These are phyloP conservation scores for Mycena rebaudengoi DNA, from an alignment of 768 basidiomycete species.

Conservation along the genomic window DNA sequence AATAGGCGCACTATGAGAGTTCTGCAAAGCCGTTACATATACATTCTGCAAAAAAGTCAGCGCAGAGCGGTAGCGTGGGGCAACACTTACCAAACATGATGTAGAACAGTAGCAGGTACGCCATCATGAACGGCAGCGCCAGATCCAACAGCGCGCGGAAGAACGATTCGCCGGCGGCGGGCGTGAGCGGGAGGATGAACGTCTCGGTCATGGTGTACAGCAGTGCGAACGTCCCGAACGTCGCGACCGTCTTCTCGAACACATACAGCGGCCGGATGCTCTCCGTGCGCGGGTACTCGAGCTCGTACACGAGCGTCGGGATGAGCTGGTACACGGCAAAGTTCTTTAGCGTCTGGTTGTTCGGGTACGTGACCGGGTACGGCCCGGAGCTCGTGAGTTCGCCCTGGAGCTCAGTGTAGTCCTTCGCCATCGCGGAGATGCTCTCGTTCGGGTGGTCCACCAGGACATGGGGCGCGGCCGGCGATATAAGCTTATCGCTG, in stretches of 20 bases:
- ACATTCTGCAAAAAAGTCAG: constrained; percentile 66
- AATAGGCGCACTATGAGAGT: constrained; percentile 73
- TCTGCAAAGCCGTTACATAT: constrained; percentile 98
- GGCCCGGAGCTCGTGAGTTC: constrained; percentile 83
- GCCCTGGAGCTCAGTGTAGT: constrained; percentile 77
- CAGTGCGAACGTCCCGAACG: constrained; percentile 96
- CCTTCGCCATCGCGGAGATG: constrained; percentile 75
- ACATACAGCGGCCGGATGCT: constrained; percentile 83
- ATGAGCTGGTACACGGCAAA: constrained; percentile 88
- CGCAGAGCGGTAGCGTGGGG: background rate
- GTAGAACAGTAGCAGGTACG: constrained; percentile 87
- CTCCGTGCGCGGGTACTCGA: constrained; percentile 94
- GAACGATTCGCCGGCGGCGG: constrained; percentile 74
- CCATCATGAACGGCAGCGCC: constrained; percentile 92
- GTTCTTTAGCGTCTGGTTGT: constrained; percentile 83
- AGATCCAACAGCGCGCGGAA: constrained; percentile 83
- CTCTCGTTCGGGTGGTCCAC: constrained; percentile 70
- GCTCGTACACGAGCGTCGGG: constrained; percentile 94
- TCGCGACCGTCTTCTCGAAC: constrained; percentile 84
- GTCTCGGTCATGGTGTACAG: constrained; percentile 93
- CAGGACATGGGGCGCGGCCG: constrained; percentile 53
- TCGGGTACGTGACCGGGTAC: constrained; percentile 76
- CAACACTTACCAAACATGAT: constrained; percentile 76
- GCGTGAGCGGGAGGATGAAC: constrained; percentile 88
- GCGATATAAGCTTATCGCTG: constrained; percentile 1